phyloP scores from a whole-genome alignment of 2,329 filamentous ascomycete species.

The Chaetomium strumarium region DNA sequence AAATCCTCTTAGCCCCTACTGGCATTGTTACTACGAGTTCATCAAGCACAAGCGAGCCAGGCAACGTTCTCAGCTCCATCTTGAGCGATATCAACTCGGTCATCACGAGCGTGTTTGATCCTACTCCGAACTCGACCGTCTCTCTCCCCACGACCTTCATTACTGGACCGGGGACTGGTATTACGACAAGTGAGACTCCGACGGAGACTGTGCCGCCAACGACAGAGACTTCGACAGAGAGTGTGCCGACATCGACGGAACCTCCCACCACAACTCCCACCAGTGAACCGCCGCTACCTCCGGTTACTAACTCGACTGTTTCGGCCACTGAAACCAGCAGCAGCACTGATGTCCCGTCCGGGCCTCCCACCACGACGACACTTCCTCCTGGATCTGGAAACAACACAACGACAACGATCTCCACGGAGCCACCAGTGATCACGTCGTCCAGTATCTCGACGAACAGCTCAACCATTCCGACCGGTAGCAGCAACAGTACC shows the following conservation, averaged over 20 bases:
- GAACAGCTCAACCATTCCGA: background rate
- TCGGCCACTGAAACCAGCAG: background rate
- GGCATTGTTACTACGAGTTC: slow-evolving; percentile 27
- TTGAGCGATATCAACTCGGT: slow-evolving; percentile 22
- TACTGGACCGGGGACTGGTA: slow-evolving; percentile 10
- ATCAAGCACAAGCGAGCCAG: background rate
- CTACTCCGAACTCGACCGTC: background rate
- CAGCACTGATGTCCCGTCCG: background rate
- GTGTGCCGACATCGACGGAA: too few species aligned
- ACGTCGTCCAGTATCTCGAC: background rate
- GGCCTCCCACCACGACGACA: background rate
- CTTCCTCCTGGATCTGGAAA: background rate
- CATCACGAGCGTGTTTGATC: slow-evolving; percentile 10
- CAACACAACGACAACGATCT: slow-evolving; percentile 5
- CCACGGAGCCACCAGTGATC: background rate
- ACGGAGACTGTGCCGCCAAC: background rate
- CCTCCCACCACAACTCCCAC: background rate
- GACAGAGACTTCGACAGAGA: background rate
- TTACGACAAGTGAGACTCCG: slow-evolving; percentile 13
- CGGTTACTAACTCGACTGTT: slow-evolving; percentile 4
- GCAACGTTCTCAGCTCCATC: slow-evolving; percentile 15
- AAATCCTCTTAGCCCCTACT: slow-evolving; percentile 30
- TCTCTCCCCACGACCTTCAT: background rate
- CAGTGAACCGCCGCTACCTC: background rate
- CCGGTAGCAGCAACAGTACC: slow-evolving; percentile 1